A percentile compares a stretch with the other conserved stretches of the same genome.
Conservation (phyloP, 331 rosid genomes). For the Rhamnella rubrinervis region DNA sequence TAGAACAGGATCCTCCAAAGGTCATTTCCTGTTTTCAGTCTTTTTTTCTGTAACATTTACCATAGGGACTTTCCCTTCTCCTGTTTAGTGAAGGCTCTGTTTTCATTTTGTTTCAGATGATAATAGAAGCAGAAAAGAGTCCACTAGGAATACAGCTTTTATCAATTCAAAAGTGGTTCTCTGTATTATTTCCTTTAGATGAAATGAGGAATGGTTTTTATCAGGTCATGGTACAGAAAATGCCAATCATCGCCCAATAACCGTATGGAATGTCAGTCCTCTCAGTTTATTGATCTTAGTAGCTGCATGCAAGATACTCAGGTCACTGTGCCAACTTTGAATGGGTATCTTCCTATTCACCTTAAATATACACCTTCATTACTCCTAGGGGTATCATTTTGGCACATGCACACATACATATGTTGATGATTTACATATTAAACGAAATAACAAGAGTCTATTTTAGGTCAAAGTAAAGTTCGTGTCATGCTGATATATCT, state of each 20-base stretch:
- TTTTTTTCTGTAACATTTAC: not conserved
- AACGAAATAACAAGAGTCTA: not conserved
- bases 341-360: constrained; percentile 55
- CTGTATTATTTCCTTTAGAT: constrained; percentile 39
- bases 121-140: constrained; percentile 48
- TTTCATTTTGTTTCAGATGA: constrained; percentile 46
- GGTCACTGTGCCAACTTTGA: constrained; percentile 72
- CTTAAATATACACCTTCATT: not conserved
- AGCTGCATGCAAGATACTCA: constrained; percentile 63
- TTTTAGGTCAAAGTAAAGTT: no score
- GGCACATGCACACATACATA: not conserved
- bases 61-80: constrained; percentile 1
- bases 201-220: constrained; percentile 22
- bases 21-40: constrained; percentile 26
- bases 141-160: constrained; percentile 55
- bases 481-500: no score
- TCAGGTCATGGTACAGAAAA: constrained; percentile 21
- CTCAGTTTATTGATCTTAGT: constrained; percentile 69
- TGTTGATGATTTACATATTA: not conserved
- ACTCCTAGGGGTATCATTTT: not conserved
- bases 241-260: constrained; percentile 21
- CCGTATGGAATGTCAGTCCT: constrained; percentile 29
- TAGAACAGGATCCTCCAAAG: constrained; percentile 73
- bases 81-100: constrained; percentile 11
- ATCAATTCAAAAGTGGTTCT: constrained; percentile 70